phyloP scores from a whole-genome alignment of 1,139 yeast species.

The Scheffersomyces lignicola region DNA sequence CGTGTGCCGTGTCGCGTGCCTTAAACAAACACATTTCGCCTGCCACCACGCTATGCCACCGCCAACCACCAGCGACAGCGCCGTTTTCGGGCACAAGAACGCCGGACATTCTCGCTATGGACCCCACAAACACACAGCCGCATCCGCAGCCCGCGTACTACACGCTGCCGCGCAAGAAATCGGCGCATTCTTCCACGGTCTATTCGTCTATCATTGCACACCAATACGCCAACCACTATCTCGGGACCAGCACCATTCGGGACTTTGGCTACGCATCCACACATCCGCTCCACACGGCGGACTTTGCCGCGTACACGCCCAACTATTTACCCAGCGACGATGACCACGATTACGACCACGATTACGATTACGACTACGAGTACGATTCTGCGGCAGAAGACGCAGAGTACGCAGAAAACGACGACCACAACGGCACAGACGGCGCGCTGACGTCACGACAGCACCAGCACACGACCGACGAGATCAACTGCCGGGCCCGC shows the following conservation, averaged over 20 bases:
- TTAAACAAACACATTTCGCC: too few relatives aligned
- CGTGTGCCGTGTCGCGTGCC: too few relatives aligned
- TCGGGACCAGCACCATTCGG: constrained; percentile 48
- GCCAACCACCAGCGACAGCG: too few relatives aligned
- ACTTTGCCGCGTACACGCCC: constrained; percentile 4
- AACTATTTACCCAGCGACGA: constrained; percentile 8
- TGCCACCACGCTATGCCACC: too few relatives aligned
- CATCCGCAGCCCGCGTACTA: too few relatives aligned
- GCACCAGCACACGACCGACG: constrained; percentile 27
- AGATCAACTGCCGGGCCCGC: constrained; percentile 59
- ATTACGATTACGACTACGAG: constrained; percentile 2
- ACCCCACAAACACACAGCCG: too few relatives aligned
- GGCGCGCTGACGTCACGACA: constrained; percentile 10
- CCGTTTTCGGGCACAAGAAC: too few relatives aligned
- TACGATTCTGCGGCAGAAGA: constrained; percentile 3
- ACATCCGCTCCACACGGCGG: constrained; percentile 26
- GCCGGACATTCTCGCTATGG: too few relatives aligned
- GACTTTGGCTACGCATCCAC: constrained; percentile 76
- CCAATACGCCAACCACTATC: too few relatives aligned
- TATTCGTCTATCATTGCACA: too few relatives aligned
- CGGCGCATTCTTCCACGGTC: too few relatives aligned
- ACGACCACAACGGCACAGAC: constrained; percentile 7
- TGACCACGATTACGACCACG: constrained; percentile 11
- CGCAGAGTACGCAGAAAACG: constrained; percentile 5
- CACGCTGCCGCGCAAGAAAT: too few relatives aligned